phyloP scores from a whole-genome alignment of 2,329 filamentous ascomycete genomes.

The Talaromyces verruculosus region DNA sequence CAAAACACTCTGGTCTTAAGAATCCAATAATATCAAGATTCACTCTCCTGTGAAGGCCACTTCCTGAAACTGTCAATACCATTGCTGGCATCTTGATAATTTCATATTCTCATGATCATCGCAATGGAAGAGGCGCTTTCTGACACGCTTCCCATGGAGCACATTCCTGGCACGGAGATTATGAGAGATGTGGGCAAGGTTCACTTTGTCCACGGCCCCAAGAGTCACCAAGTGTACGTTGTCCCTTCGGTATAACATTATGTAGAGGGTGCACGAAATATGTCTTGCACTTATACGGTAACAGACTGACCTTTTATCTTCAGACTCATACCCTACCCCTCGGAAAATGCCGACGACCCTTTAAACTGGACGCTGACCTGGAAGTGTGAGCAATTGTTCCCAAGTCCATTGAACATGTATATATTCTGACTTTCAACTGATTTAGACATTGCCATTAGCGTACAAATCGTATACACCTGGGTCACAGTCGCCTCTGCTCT shows the following conservation, averaged over 20 bases:
- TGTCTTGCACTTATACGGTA: not conserved
- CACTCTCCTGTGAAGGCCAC: not conserved
- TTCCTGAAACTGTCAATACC: not conserved
- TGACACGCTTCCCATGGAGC: not conserved
- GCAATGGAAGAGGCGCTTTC: not conserved
- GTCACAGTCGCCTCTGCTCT: conserved; percentile 45
- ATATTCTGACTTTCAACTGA: not conserved
- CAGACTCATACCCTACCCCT: not conserved
- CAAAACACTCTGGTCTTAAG: not conserved
- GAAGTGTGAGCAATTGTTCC: not conserved
- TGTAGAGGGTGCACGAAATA: not conserved
- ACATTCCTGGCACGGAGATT: not conserved
- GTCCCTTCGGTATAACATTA: not conserved
- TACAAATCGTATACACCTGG: conserved; percentile 34
- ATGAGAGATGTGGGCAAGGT: conserved; percentile 2
- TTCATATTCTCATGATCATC: not conserved
- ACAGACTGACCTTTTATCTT: not conserved
- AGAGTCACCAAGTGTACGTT: not conserved
- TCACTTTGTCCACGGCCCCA: not conserved
- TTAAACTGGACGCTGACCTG: not conserved
- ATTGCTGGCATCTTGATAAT: not conserved
- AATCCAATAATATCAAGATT: not conserved
- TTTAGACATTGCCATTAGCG: conserved; percentile 17
- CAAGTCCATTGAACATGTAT: not conserved
- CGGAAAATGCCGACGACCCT: not conserved